Conservation (phyloP, 139 green algal genomes). For the Chlamydomonas applanata region DNA sequence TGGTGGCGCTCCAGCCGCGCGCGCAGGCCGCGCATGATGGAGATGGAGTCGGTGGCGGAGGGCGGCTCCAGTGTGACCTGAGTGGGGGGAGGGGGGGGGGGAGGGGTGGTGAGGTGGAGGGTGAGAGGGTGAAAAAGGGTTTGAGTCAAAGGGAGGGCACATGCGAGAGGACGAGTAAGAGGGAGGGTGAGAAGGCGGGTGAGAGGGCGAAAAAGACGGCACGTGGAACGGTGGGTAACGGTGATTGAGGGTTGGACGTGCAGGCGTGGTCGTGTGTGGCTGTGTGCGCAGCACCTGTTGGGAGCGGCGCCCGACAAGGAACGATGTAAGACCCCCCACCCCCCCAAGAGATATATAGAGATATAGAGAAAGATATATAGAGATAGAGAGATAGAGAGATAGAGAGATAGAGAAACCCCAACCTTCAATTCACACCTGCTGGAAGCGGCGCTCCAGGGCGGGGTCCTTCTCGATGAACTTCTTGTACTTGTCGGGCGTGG, state of each 20-base stretch:
- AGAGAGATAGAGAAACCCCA: too few relatives aligned
- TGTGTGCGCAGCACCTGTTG: too few relatives aligned
- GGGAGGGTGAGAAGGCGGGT: background rate
- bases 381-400: too few relatives aligned
- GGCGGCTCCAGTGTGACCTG: slow-evolving; percentile 35
- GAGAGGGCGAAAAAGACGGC: too few relatives aligned
- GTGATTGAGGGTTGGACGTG: too few relatives aligned
- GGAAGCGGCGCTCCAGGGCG: slow-evolving; percentile 92
- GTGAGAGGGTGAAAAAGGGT: background rate
- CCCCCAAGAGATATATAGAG: too few relatives aligned
- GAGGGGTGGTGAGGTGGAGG: background rate
- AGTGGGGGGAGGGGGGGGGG: background rate
- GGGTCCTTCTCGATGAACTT: slow-evolving; percentile 98
- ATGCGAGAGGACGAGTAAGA: background rate
- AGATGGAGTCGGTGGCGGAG: slow-evolving; percentile 81
- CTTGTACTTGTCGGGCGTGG: slow-evolving; percentile 87
- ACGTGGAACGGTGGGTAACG: too few relatives aligned
- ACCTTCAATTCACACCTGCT: slow-evolving; percentile 39
- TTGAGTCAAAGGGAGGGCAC: too few relatives aligned
- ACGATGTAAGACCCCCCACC: too few relatives aligned
- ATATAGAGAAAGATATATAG: too few relatives aligned
- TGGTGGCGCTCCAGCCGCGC: slow-evolving; percentile 42
- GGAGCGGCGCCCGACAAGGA: too few relatives aligned
- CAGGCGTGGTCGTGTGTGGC: too few relatives aligned
- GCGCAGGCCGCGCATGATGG: slow-evolving; percentile 89